phyloP scores from a whole-genome alignment of 2,329 filamentous ascomycete species.

The Ophiostoma perfectum region DNA sequence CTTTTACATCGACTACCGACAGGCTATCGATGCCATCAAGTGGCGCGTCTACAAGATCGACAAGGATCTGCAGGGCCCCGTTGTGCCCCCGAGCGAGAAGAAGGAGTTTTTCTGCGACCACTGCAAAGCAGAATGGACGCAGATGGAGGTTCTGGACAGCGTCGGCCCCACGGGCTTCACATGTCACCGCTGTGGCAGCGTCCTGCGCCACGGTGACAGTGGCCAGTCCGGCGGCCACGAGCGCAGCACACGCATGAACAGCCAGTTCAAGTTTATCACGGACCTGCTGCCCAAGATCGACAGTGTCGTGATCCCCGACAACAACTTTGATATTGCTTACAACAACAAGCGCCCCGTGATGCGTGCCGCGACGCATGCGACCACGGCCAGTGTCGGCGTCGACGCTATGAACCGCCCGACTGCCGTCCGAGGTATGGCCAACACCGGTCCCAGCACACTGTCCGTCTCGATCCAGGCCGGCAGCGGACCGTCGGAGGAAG shows the following conservation, averaged over 20 bases:
- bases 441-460: conserved; percentile 63
- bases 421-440: conserved; percentile 63
- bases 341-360: conserved; percentile 58
- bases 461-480: conserved; percentile 63
- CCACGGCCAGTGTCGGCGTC: conserved; percentile 53
- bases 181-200: conserved; percentile 70
- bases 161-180: conserved; percentile 66
- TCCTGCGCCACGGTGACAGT: conserved; percentile 61
- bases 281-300: conserved; percentile 73
- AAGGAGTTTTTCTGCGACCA: conserved; percentile 84
- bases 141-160: conserved; percentile 80
- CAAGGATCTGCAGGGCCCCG: conserved; percentile 79
- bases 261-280: conserved; percentile 73
- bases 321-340: conserved; percentile 66
- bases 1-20: conserved; percentile 94
- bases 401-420: conserved; percentile 55
- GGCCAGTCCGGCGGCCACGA: conserved; percentile 66
- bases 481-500: conserved; percentile 60
- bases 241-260: conserved; percentile 68
- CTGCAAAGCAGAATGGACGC: conserved; percentile 82
- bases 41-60: conserved; percentile 86
- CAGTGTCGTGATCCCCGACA: conserved; percentile 65
- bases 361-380: conserved; percentile 63
- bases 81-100: conserved; percentile 73
- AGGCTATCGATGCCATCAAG: conserved; percentile 93